Conservation (phyloP, 352 stramenopile species). For the Pythium folliculosum region DNA sequence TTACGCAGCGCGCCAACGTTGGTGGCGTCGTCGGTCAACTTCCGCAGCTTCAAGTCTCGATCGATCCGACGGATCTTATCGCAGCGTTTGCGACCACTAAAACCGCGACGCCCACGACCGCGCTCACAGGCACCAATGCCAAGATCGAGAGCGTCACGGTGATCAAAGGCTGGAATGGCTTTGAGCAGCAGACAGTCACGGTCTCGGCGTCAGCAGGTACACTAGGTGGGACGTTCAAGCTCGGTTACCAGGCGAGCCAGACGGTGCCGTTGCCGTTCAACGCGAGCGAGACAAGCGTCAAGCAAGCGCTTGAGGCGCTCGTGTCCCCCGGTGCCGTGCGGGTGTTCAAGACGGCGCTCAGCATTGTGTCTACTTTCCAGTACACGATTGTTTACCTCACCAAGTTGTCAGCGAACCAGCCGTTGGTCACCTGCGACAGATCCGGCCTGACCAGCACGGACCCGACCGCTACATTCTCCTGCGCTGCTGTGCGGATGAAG, state of each 20-base stretch:
- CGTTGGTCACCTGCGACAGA: constrained; percentile 52
- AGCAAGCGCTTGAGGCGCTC: constrained; percentile 54
- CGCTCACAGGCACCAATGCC: constrained; percentile 77
- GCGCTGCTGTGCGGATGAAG: constrained; percentile 33
- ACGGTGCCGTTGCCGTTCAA: constrained; percentile 74
- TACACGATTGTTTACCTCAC: constrained; percentile 76
- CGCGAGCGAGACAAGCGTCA: constrained; percentile 51
- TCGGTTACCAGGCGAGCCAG: constrained; percentile 85
- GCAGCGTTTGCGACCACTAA: constrained; percentile 51
- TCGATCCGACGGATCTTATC: constrained; percentile 64
- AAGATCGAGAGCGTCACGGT: constrained; percentile 75
- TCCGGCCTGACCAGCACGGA: constrained; percentile 50
- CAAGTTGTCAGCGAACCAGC: constrained; percentile 51
- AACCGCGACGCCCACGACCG: constrained; percentile 30
- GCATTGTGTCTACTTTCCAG: constrained; percentile 40
- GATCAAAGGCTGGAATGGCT: constrained; percentile 90
- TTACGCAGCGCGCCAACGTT: constrained; percentile 53
- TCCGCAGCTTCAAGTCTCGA: constrained; percentile 70
- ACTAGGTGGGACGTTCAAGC: constrained; percentile 85
- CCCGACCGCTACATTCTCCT: constrained; percentile 35
- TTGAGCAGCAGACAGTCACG: constrained; percentile 89
- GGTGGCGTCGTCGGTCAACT: constrained; percentile 54
- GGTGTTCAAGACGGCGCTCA: constrained; percentile 57
- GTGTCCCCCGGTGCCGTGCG: constrained; percentile 42
- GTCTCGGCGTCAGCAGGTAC: constrained; percentile 59